phyloP scores from a whole-genome alignment of 2,329 filamentous ascomycete genomes.

The Akanthomyces dipterigenus region DNA sequence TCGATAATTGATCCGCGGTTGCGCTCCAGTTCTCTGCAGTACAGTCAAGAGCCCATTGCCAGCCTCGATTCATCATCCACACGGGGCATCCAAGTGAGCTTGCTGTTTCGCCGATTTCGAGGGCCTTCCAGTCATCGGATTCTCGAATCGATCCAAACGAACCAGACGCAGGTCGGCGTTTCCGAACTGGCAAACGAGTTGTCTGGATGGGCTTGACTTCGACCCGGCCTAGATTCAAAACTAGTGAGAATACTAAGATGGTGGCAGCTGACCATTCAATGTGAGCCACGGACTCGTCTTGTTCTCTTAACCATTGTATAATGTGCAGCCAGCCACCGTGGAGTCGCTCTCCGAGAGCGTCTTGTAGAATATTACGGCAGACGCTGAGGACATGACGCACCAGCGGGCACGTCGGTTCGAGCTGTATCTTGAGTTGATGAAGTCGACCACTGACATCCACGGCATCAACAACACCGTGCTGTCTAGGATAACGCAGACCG shows the following conservation, averaged over 20 bases:
- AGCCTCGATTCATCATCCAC: conserved; percentile 58
- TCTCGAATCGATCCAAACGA: conserved; percentile 30
- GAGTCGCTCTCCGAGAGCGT: conserved; percentile 52
- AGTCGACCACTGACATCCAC: conserved; percentile 53
- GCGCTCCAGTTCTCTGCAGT: conserved; percentile 23
- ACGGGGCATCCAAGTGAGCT: conserved; percentile 43
- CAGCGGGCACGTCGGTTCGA: conserved; percentile 58
- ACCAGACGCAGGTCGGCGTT: conserved; percentile 27
- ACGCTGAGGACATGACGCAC: conserved; percentile 54
- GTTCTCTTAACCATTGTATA: conserved; percentile 58
- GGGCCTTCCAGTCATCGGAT: conserved; percentile 39
- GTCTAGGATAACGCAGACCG: conserved; percentile 51
- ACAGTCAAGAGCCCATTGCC: conserved; percentile 65
- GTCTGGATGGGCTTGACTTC: conserved; percentile 21
- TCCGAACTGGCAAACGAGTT: conserved; percentile 23
- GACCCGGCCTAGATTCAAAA: conserved; percentile 49
- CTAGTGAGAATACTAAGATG: conserved; percentile 57
- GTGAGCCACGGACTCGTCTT: conserved; percentile 40
- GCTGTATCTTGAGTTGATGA: conserved; percentile 61
- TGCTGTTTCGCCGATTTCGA: conserved; percentile 39
- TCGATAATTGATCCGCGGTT: conserved; percentile 20
- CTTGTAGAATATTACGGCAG: conserved; percentile 57
- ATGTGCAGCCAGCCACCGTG: conserved; percentile 68
- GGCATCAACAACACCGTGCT: conserved; percentile 58
- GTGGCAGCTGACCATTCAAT: conserved; percentile 64